phyloP scores from a whole-genome alignment of 768 basidiomycete genomes.

The Amanita muscaria region DNA sequence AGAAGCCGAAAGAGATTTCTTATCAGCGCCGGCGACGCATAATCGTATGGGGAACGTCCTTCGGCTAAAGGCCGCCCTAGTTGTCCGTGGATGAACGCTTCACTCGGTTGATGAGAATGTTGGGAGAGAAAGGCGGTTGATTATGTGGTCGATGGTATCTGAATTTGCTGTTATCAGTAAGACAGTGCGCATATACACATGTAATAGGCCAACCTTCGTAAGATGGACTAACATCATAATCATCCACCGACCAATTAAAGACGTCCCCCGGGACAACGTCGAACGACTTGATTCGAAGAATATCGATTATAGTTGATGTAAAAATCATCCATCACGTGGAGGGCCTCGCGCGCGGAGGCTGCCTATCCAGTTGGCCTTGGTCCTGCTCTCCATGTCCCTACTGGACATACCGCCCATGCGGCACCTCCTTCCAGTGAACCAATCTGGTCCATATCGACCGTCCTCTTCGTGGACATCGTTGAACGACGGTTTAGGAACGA shows the following conservation, averaged over 20 bases:
- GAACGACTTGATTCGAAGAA: not conserved
- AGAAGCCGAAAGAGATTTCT: not conserved
- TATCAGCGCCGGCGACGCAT: not conserved
- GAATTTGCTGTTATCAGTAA: not conserved
- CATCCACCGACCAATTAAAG: conserved; percentile 4
- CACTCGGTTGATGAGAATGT: conserved; percentile 5
- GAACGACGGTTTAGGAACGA: no score
- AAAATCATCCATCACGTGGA: conserved; percentile 4
- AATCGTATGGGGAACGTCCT: not conserved
- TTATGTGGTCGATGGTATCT: not conserved
- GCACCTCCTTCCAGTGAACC: no score
- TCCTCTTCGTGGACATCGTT: not conserved
- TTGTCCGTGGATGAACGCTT: conserved; percentile 2
- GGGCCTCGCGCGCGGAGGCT: no score
- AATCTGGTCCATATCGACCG: not conserved
- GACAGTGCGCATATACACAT: not conserved
- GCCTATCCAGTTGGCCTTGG: no score
- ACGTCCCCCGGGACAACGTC: conserved; percentile 1
- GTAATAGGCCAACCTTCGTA: conserved; percentile 1
- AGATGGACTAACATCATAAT: not conserved
- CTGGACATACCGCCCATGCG: no score
- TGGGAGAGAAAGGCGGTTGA: not conserved
- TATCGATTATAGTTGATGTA: not conserved
- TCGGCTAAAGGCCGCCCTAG: not conserved
- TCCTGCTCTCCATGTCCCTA: no score